These are phyloP conservation scores for Neotropicomus parvogracilis DNA, from an alignment of 1,284 basidiomycete species.

Conservation along the genomic window DNA sequence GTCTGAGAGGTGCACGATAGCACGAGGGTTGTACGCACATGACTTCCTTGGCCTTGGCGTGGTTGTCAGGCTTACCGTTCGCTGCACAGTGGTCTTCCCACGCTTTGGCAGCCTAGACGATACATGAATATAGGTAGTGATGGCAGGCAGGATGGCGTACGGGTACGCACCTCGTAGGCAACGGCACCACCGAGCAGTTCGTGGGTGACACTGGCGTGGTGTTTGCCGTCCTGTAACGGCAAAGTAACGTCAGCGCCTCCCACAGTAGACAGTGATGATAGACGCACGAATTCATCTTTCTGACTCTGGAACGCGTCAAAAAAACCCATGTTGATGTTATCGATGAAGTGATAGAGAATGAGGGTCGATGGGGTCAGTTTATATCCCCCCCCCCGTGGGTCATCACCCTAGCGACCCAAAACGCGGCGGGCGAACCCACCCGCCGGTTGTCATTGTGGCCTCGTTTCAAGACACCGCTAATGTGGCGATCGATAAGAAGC, in stretches of 20 bases:
- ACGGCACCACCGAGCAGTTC: constrained; percentile 16
- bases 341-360: background rate
- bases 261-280: background rate
- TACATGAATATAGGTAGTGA: too few relatives aligned
- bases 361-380: constrained; percentile 1
- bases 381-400: constrained; percentile 19
- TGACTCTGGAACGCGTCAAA: constrained; percentile 2
- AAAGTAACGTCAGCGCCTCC: too few relatives aligned
- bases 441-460: constrained; percentile 21
- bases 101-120: constrained; percentile 11
- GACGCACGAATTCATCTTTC: constrained; percentile 10
- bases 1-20: too few relatives aligned
- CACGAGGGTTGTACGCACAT: too few relatives aligned
- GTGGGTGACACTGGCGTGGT: constrained; percentile 11
- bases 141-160: background rate
- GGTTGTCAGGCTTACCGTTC: constrained; percentile 16
- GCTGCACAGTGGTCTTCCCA: constrained; percentile 10
- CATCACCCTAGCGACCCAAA: constrained; percentile 14
- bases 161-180: constrained; percentile 18
- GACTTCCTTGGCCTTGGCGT: constrained; percentile 19
- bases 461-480: constrained; percentile 10
- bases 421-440: constrained; percentile 6
- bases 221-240: constrained; percentile 9
- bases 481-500: constrained; percentile 18
- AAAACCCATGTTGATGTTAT: constrained; percentile 16